Conservation (phyloP, 805 yeast genomes). For the Wickerhamomyces sydowiorum region DNA sequence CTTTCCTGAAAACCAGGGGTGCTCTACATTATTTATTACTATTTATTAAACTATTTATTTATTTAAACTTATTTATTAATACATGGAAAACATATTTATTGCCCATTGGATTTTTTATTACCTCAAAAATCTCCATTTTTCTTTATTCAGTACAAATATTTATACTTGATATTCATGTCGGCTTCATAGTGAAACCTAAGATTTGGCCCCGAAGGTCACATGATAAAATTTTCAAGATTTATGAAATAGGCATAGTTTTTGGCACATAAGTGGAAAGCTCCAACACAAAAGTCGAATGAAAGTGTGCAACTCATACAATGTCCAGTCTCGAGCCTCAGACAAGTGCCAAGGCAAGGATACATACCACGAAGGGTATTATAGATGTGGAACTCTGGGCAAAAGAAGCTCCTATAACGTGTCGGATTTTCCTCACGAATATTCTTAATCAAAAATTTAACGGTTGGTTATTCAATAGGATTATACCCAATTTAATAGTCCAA, state of each 20-base stretch:
- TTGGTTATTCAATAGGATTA: conserved; percentile 34
- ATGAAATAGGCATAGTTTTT: no score
- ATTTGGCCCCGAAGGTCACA: background rate
- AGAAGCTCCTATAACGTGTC: conserved; percentile 48
- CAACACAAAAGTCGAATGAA: background rate
- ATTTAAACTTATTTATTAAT: conserved; percentile 2
- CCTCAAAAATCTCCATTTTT: no score
- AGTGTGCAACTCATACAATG: background rate
- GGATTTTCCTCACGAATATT: conserved; percentile 45
- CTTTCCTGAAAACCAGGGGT: no score
- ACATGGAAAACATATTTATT: no score
- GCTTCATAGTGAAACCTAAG: background rate
- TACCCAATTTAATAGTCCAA: conserved; percentile 31
- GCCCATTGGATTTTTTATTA: no score
- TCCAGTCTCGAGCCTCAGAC: conserved; percentile 43
- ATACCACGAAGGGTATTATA: conserved; percentile 54
- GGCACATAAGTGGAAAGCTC: background rate
- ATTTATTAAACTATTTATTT: conserved; percentile 2
- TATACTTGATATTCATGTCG: no score
- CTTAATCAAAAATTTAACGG: conserved; percentile 36
- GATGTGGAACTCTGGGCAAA: conserved; percentile 65
- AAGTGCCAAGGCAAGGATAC: conserved; percentile 49
- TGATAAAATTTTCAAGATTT: background rate
- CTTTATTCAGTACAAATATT: no score
- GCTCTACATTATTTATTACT: conserved; percentile 1